Percentiles rank a stretch among this genome's conserved stretches.
Evolutionary conservation across 805 yeast genomes (phyloP).

Genomic region (Sugiyamaella smithiae): DNA sequence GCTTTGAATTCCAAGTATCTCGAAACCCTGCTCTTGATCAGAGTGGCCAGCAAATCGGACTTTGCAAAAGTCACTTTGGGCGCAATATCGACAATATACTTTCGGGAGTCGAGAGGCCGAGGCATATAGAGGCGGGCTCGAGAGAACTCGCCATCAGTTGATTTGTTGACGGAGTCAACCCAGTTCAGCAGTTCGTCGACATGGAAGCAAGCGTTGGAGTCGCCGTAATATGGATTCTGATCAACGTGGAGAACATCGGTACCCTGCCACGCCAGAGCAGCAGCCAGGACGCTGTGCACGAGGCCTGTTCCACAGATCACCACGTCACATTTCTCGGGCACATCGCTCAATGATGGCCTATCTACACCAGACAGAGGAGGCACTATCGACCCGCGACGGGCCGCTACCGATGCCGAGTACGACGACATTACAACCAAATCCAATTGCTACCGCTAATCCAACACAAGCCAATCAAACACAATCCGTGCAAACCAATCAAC

Average conservation of each 20-base stretch:
- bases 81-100: conserved; percentile 82
- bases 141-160: conserved; percentile 42
- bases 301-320: conserved; percentile 91
- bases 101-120: conserved; percentile 58
- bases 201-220: conserved; percentile 78
- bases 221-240: conserved; percentile 82
- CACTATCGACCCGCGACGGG: conserved; percentile 38
- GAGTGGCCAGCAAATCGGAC: conserved; percentile 76
- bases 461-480: no score
- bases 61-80: conserved; percentile 88
- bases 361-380: conserved; percentile 41
- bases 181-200: conserved; percentile 82
- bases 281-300: conserved; percentile 82
- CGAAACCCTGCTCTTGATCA: conserved; percentile 82
- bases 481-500: no score
- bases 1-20: conserved; percentile 91
- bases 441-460: neutral
- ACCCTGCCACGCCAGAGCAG: conserved; percentile 98
- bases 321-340: conserved; percentile 71
- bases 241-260: conserved; percentile 90
- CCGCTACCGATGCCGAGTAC: conserved; percentile 37
- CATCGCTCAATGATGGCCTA: conserved; percentile 28
- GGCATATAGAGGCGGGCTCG: conserved; percentile 84
- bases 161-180: conserved; percentile 65
- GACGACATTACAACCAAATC: conserved; percentile 33